Evolutionary conservation across 192 early-diverging fungal species (phyloP).

Genomic region (Obelidium mucronatum): DNA sequence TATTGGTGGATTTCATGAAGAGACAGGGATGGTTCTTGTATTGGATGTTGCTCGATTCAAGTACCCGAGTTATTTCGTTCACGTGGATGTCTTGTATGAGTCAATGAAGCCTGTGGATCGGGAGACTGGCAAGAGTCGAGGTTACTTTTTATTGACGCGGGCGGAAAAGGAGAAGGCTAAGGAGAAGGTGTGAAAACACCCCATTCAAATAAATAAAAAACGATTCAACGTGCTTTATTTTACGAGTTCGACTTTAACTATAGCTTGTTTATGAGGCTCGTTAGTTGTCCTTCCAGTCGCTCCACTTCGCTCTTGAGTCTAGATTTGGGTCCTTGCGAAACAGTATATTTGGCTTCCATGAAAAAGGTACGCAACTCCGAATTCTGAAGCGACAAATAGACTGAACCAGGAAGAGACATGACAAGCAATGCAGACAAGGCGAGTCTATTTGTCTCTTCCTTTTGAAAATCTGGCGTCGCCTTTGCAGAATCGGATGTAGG

Average conservation of each 20-base stretch:
- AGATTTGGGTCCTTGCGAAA: slow-evolving; percentile 19
- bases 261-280: slow-evolving; percentile 13
- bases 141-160: slow-evolving; percentile 92
- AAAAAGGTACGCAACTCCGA: slow-evolving; percentile 21
- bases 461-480: background rate
- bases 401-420: slow-evolving; percentile 16
- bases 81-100: slow-evolving; percentile 76
- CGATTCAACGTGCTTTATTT: too few relatives aligned
- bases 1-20: slow-evolving; percentile 84
- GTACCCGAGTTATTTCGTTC: slow-evolving; percentile 89
- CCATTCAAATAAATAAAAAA: too few relatives aligned
- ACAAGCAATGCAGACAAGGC: slow-evolving; percentile 20
- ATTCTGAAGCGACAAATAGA: slow-evolving; percentile 12
- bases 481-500: background rate
- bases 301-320: slow-evolving; percentile 15
- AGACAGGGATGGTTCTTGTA: slow-evolving; percentile 76
- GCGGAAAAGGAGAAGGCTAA: slow-evolving; percentile 34
- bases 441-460: background rate
- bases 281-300: slow-evolving; percentile 26
- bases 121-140: slow-evolving; percentile 81
- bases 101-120: slow-evolving; percentile 81
- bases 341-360: slow-evolving; percentile 26
- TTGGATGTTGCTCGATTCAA: slow-evolving; percentile 90
- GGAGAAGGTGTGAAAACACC: too few relatives aligned
- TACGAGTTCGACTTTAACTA: too few relatives aligned